Base-by-base conservation (phyloP, 345 rosid species). In the Aethionema arabicum region DNA sequence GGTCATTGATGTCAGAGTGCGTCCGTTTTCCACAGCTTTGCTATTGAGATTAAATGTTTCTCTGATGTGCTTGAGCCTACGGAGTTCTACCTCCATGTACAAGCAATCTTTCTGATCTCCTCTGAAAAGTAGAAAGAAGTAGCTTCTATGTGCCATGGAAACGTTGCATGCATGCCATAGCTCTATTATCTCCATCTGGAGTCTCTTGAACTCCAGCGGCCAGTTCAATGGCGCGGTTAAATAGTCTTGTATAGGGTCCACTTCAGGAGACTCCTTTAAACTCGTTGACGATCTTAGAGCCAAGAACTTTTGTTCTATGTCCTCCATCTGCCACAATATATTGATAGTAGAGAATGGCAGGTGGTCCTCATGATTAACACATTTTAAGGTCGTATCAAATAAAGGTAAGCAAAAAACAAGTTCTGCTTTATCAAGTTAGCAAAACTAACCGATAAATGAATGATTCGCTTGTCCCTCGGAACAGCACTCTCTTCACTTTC, bases 1-100 rank as follows among this genome's bases (percentile, higher is more conserved):
- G 29, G 83, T 82, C 65, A 71, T 52, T 8, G 72, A 57, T 51
- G 80, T 68, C 16, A 81, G 45, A 16, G 59, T 52, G 43, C 70
- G 76, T 55, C 85, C 88, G 32, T 84, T 79, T 50, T 74, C 95
- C n/a, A 75, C 49, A 6, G 87, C 60, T 70, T 74, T 77, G 62
- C 56, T 76, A 14, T 83, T 81, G 32, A 41, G 71, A 50, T 68
- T 61, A 63, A 80, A 89, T 8, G 79, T 72, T 40, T 84, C 78
- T 79, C 75, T 85, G 5, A 90, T 80, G 69, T 84, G 80, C 64
- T 79, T 57, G 52, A 93, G 68, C 65, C 95, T 79, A 63, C 88
- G 82, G 60, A 73, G 84, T 77, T 93, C 99, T 13, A 85, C 96
- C 69, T 90, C 97, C 95, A 90, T 74, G 78, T 90, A 90, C 69